Percentiles rank a stretch among this genome's conserved stretches.
Evolutionary conservation across 768 basidiomycete genomes (phyloP).

Genomic region (Xerocomellus intermedius): DNA sequence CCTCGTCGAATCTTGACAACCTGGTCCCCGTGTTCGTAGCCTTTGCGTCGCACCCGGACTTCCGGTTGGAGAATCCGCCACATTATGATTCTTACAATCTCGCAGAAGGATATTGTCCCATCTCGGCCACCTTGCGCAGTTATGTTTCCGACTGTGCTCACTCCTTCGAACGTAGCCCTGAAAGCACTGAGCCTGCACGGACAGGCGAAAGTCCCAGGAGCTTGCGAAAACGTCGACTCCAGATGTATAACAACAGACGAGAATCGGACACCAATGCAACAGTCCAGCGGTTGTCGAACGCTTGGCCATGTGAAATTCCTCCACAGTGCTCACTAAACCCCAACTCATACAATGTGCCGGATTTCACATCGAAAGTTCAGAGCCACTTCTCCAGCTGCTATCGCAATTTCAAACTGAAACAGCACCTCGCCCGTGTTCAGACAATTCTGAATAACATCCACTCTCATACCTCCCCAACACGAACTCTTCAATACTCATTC

Average conservation of each 20-base stretch:
- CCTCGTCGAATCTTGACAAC: slow-evolving; percentile 6
- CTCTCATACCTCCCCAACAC: neutral
- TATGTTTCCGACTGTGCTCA: neutral
- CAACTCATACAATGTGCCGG: neutral
- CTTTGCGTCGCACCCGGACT: slow-evolving; percentile 19
- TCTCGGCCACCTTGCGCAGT: neutral
- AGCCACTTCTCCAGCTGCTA: slow-evolving; percentile 14
- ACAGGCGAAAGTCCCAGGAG: neutral
- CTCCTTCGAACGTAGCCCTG: slow-evolving; percentile 6
- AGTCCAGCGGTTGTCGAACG: neutral
- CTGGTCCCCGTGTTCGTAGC: slow-evolving; percentile 21
- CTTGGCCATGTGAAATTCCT: slow-evolving; percentile 15
- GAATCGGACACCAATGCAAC: neutral
- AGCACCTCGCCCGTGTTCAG: slow-evolving; percentile 15
- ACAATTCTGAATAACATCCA: neutral
- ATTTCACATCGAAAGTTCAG: neutral
- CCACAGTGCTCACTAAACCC: neutral
- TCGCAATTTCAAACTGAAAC: slow-evolving; percentile 13
- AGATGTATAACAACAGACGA: neutral
- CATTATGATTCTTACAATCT: slow-evolving; percentile 5
- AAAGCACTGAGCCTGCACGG: neutral
- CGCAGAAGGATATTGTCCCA: slow-evolving; percentile 8
- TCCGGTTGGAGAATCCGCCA: slow-evolving; percentile 12
- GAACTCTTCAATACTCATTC: slow-evolving; percentile 8
- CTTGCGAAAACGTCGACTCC: neutral